Conservation (phyloP, 768 basidiomycete genomes). For the Hemileccinum rubropunctum region DNA sequence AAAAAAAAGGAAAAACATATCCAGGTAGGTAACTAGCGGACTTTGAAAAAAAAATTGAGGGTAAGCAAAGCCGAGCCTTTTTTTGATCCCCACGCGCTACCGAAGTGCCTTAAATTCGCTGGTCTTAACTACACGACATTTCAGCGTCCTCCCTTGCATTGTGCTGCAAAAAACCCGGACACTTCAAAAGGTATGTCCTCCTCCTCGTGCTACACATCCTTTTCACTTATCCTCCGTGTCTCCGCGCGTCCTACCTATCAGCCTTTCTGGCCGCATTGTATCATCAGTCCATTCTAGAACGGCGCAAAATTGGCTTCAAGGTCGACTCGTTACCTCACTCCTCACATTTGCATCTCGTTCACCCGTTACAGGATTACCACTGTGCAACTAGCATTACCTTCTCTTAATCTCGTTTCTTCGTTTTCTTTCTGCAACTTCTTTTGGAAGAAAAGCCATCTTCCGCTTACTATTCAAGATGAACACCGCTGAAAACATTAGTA, state of each 20-base stretch:
- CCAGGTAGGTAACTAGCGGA: conserved; percentile 18
- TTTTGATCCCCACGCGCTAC: conserved; percentile 39
- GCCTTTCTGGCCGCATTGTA: conserved; percentile 68
- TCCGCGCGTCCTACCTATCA: conserved; percentile 23
- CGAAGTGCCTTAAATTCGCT: conserved; percentile 41
- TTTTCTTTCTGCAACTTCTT: conserved; percentile 51
- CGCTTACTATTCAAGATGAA: conserved; percentile 60
- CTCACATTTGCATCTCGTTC: conserved; percentile 24
- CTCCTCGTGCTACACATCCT: conserved; percentile 12
- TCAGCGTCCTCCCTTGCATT: conserved; percentile 33
- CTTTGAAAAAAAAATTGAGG: conserved; percentile 37
- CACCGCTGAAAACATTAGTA: conserved; percentile 66
- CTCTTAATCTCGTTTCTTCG: conserved; percentile 50
- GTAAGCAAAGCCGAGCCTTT: conserved; percentile 29
- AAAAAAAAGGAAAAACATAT: conserved; percentile 15
- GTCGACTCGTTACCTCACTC: conserved; percentile 30
- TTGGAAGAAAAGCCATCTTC: conserved; percentile 48
- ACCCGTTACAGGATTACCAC: conserved; percentile 47
- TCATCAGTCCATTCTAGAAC: conserved; percentile 76
- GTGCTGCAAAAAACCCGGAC: conserved; percentile 27
- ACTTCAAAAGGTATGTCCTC: conserved; percentile 44
- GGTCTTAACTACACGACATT: conserved; percentile 29
- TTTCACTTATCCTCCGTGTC: conserved; percentile 24
- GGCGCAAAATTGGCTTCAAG: conserved; percentile 75
- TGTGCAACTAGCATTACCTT: conserved; percentile 64